phyloP scores from a whole-genome alignment of 208 protist species.

The Porcisia hertigi region DNA sequence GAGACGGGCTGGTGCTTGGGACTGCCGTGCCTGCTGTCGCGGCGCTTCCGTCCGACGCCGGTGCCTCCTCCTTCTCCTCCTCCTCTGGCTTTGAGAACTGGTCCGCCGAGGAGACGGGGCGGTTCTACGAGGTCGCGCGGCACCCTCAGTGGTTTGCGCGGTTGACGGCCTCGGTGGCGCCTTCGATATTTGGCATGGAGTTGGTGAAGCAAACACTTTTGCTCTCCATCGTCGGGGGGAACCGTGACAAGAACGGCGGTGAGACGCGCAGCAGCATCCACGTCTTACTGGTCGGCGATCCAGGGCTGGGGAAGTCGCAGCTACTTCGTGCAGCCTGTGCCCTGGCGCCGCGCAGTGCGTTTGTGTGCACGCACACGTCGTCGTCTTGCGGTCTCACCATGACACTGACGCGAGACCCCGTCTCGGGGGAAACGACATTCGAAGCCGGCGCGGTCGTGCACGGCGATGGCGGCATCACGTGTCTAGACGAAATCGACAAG shows the following conservation, averaged over 20 bases:
- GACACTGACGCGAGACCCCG: constrained; percentile 92
- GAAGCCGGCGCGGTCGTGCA: constrained; percentile 98
- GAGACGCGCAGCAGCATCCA: constrained; percentile 91
- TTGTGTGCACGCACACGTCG: constrained; percentile 98
- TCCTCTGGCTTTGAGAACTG: constrained; percentile 25
- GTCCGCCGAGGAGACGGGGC: constrained; percentile 65
- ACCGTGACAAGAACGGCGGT: constrained; percentile 42
- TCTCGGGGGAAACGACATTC: constrained; percentile 92
- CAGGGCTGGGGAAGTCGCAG: constrained; percentile 98
- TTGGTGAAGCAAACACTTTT: constrained; percentile 97
- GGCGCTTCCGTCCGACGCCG: background rate
- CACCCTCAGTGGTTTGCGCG: constrained; percentile 84
- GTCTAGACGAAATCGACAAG: constrained; percentile 99
- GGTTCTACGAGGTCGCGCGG: constrained; percentile 87
- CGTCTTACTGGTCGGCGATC: constrained; percentile 97
- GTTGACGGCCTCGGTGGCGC: constrained; percentile 95
- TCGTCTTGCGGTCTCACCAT: constrained; percentile 98
- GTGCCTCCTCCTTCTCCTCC: background rate
- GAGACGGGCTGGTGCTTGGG: background rate
- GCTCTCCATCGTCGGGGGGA: constrained; percentile 95
- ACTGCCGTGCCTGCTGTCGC: background rate
- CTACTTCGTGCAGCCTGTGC: constrained; percentile 92
- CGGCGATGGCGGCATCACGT: constrained; percentile 97
- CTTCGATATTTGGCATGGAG: constrained; percentile 97
- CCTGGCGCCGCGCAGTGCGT: constrained; percentile 96